A percentile compares a stretch with the other conserved stretches of the same genome.
phyloP scores from a whole-genome alignment of 176 grass and related monocot genomes.

The barley (Hordeum vulgare) region DNA sequence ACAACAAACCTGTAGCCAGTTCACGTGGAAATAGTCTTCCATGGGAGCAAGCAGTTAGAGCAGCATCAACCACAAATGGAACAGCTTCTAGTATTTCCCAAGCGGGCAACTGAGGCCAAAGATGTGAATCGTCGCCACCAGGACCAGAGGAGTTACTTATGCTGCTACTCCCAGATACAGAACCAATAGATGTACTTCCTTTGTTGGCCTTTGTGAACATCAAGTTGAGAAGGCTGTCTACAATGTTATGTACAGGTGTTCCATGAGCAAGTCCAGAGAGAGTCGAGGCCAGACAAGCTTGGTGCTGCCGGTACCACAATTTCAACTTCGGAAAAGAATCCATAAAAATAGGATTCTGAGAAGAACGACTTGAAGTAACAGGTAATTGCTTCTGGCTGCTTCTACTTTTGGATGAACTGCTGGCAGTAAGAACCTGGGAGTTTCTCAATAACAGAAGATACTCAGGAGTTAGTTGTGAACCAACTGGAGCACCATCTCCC shows the following conservation, averaged over 20 bases:
- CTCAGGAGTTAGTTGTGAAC: constrained; percentile 90
- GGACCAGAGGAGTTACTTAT: constrained; percentile 72
- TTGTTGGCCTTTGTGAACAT: constrained; percentile 85
- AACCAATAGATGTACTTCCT: constrained; percentile 53
- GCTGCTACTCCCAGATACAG: constrained; percentile 74
- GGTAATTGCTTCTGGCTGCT: constrained; percentile 26
- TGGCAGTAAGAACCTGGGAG: constrained; percentile 39
- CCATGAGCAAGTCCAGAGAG: constrained; percentile 86
- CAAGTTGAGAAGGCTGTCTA: constrained; percentile 80
- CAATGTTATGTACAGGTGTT: constrained; percentile 80
- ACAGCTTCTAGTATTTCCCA: constrained; percentile 98
- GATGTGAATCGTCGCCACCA: constrained; percentile 51
- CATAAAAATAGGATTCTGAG: constrained; percentile 68
- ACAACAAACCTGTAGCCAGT: constrained; percentile 76
- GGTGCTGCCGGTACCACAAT: constrained; percentile 85
- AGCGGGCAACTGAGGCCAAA: constrained; percentile 88
- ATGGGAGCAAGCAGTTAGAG: constrained; percentile 92
- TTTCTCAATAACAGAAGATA: constrained; percentile 88
- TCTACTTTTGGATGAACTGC: constrained; percentile 30
- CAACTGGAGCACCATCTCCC: constrained; percentile 94
- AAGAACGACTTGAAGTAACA: constrained; percentile 29
- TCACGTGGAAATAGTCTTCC: constrained; percentile 87
- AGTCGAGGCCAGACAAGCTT: constrained; percentile 97
- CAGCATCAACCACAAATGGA: constrained; percentile 98
- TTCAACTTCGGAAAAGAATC: constrained; percentile 97